Conservation (phyloP, 78 protist genomes). For the Chrysochromulina parva region DNA sequence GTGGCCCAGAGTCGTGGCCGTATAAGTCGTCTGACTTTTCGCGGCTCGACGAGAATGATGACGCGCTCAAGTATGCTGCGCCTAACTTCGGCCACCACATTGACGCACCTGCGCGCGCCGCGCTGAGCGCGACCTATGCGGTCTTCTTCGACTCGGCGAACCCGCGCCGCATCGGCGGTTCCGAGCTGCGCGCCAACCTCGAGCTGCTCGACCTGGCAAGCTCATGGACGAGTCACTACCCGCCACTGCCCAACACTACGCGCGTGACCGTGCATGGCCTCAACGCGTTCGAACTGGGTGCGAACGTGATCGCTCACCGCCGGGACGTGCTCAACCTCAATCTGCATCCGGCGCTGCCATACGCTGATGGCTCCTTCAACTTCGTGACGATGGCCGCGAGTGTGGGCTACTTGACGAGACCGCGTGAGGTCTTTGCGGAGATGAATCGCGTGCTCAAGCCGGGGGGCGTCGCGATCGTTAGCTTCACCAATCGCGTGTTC, state of each 20-base stretch:
- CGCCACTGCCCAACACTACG: not conserved
- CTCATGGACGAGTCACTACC: not conserved
- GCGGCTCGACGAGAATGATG: not conserved
- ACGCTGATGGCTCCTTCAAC: not conserved
- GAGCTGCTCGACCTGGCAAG: not conserved
- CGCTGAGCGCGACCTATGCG: not conserved
- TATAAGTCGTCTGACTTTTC: not conserved
- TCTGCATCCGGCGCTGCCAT: not conserved
- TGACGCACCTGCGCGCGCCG: not conserved
- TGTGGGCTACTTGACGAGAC: not conserved
- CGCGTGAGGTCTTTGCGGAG: not conserved
- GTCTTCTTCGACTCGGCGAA: not conserved
- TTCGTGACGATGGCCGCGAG: not conserved
- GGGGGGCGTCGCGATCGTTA: not conserved
- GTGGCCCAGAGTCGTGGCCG: not conserved
- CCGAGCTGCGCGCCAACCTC: not conserved
- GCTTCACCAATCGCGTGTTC: not conserved
- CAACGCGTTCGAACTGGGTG: not conserved
- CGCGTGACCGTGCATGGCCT: not conserved
- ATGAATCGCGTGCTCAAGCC: not conserved
- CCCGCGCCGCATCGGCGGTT: not conserved
- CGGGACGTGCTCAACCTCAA: not conserved
- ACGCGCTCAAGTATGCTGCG: not conserved
- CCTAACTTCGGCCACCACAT: not conserved
- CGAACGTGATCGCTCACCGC: not conserved